Evolutionary conservation across 1,284 basidiomycete genomes (phyloP).

Genomic region (Ceratobasidium sp.): DNA sequence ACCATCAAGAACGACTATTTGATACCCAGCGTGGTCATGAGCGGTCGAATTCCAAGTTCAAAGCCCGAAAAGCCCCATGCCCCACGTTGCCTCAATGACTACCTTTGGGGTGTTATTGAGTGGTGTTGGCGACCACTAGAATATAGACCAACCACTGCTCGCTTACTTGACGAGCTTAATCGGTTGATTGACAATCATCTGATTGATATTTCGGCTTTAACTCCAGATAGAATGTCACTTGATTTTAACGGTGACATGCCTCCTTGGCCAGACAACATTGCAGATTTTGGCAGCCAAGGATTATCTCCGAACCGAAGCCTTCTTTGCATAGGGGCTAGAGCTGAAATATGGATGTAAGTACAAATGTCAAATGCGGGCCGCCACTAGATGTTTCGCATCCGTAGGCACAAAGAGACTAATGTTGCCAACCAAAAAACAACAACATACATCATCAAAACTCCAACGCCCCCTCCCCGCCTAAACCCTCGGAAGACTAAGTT

Average conservation of each 20-base stretch:
- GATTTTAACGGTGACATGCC: not conserved
- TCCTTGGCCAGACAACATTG: not conserved
- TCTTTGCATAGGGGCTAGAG: not conserved
- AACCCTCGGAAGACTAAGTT: not conserved
- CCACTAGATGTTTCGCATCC: no score
- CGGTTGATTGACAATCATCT: not conserved
- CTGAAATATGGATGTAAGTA: not conserved
- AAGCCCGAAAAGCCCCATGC: constrained; percentile 20
- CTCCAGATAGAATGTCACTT: not conserved
- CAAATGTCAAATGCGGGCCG: not conserved
- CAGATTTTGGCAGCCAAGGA: not conserved
- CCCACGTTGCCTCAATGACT: constrained; percentile 20
- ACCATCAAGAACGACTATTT: constrained; percentile 7
- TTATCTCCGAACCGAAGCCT: no score
- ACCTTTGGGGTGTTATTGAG: constrained; percentile 6
- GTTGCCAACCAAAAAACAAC: no score
- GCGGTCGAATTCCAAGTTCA: not conserved
- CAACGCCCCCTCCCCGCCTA: not conserved
- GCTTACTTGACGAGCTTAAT: not conserved
- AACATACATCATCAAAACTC: not conserved
- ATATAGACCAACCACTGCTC: not conserved
- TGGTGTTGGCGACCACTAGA: not conserved
- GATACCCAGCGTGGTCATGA: not conserved
- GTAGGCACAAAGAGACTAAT: no score
- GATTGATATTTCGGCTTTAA: not conserved